Evolutionary conservation across 2,329 filamentous ascomycete genomes (phyloP), one percentile per base, ranked within the genome.

Genomic region (Exophiala sp.): DNA sequence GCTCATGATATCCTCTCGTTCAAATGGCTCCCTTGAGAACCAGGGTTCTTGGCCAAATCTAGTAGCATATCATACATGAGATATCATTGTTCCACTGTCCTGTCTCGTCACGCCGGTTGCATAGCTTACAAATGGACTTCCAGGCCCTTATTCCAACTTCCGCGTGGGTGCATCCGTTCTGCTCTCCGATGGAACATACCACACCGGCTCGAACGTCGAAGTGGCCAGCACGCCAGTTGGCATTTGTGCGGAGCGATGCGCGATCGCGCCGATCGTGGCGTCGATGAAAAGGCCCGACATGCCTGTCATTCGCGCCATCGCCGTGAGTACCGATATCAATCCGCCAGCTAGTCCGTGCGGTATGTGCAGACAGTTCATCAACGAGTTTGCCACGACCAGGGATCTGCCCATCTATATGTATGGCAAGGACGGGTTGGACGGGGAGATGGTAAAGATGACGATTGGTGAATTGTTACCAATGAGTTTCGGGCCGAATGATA

Each of bases 231-330:
- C 95, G 66, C 91, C 93, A 0, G 90, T 96, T 4, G 88, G 88
- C n/a, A 94, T 87, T 2, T 97, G 93, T 68, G 93, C 93, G 11
- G 93, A 98, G 76, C 77, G 91, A 51, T 87, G 91, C n/a, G 89
- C 88, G 1, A 76, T 97, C 58, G 86, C 81, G 6, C 88, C 82
- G 32, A 91, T 91, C 18, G 79, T 96, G 49, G 72, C 58, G 2
- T 56, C 56, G 70, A 69, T 68, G 70, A 22, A 69, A 68, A 19
- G 73, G 68, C n/a, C 69, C 73, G 55, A 70, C 65, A 57, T 62
- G 54, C 59, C 59, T 29, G 64, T 71, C 32, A 88, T 94, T 70
- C 83, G 81, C 63, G 91, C 90, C 16, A 69, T 98, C 18, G 91
- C 86, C 13, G 89, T 98, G 2, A 79, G 86, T 5, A 94, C 90